A percentile compares a stretch with the other conserved stretches of the same genome.
Evolutionary conservation across 2,329 filamentous ascomycete genomes (phyloP).

Genomic region (Leptographium radiaticola): DNA sequence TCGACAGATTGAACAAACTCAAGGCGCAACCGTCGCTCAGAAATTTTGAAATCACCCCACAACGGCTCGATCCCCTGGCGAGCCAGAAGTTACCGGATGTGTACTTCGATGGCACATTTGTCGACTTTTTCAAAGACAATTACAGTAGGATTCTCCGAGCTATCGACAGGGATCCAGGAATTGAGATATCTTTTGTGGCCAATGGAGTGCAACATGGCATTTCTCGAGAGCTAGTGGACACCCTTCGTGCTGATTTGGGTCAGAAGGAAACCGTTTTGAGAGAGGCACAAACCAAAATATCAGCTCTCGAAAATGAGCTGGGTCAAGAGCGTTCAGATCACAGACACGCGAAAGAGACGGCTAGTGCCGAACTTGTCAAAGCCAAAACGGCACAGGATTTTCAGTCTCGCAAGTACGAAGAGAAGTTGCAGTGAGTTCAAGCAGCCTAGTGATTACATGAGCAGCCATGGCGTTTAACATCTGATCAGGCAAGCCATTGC

Average conservation of each 20-base stretch:
- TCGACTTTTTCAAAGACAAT: constrained; percentile 93
- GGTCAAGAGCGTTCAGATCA: constrained; percentile 66
- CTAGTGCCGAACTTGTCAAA: constrained; percentile 34
- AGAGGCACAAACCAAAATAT: constrained; percentile 30
- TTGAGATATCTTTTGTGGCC: constrained; percentile 69
- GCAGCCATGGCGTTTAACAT: background rate
- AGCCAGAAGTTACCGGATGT: constrained; percentile 57
- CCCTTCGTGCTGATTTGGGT: constrained; percentile 62
- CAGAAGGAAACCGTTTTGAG: constrained; percentile 49
- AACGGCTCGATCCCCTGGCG: constrained; percentile 41
- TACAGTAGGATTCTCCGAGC: constrained; percentile 74
- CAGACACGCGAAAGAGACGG: constrained; percentile 48
- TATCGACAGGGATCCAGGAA: constrained; percentile 79
- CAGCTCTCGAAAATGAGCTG: constrained; percentile 38
- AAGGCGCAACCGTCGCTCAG: constrained; percentile 67
- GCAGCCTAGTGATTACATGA: background rate
- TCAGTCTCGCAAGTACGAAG: constrained; percentile 52
- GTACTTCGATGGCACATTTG: constrained; percentile 73
- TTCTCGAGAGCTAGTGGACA: constrained; percentile 86
- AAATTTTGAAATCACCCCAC: constrained; percentile 78
- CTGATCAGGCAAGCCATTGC: constrained; percentile 4
- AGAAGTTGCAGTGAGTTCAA: constrained; percentile 33
- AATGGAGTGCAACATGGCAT: constrained; percentile 80
- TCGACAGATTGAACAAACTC: constrained; percentile 66
- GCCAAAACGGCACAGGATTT: constrained; percentile 19